Conservation (phyloP, 192 early-diverging fungal species). For the Backusella tarrabulga region DNA sequence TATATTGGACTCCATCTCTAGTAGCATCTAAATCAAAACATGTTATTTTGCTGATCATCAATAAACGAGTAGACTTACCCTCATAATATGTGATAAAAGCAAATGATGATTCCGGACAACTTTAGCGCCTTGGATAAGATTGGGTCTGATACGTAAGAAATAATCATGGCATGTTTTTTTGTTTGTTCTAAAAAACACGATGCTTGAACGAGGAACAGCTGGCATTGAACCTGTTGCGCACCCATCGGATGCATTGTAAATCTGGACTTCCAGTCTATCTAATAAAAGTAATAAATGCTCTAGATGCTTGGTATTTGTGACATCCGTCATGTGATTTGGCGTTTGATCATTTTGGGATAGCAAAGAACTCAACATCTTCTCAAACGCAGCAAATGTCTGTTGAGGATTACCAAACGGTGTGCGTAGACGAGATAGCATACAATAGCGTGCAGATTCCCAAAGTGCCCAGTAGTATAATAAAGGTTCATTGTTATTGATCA, state of each 20-base stretch:
- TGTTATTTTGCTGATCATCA: background rate
- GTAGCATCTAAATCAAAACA: background rate
- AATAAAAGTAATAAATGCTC: constrained; percentile 54
- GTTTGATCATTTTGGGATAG: background rate
- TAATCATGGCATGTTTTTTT: constrained; percentile 75
- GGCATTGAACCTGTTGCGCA: constrained; percentile 53
- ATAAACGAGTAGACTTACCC: constrained; percentile 21
- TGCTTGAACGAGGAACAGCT: constrained; percentile 58
- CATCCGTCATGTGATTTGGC: background rate
- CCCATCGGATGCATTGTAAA: constrained; percentile 63
- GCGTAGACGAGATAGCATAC: constrained; percentile 65
- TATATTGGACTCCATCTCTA: constrained; percentile 8
- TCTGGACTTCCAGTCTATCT: constrained; percentile 75
- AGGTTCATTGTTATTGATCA: constrained; percentile 16
- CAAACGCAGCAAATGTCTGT: constrained; percentile 57
- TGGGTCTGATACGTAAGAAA: constrained; percentile 61
- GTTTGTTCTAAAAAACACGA: constrained; percentile 73
- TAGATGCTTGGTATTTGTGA: constrained; percentile 22
- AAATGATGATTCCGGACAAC: constrained; percentile 42
- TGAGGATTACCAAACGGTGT: constrained; percentile 75
- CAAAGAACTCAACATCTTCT: constrained; percentile 41
- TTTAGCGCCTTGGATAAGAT: constrained; percentile 50
- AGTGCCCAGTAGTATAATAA: constrained; percentile 66
- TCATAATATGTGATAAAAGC: constrained; percentile 37
- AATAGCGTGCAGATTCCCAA: constrained; percentile 76